Conservation (phyloP, 2,329 filamentous ascomycete species). For the Elsinoe australis region DNA sequence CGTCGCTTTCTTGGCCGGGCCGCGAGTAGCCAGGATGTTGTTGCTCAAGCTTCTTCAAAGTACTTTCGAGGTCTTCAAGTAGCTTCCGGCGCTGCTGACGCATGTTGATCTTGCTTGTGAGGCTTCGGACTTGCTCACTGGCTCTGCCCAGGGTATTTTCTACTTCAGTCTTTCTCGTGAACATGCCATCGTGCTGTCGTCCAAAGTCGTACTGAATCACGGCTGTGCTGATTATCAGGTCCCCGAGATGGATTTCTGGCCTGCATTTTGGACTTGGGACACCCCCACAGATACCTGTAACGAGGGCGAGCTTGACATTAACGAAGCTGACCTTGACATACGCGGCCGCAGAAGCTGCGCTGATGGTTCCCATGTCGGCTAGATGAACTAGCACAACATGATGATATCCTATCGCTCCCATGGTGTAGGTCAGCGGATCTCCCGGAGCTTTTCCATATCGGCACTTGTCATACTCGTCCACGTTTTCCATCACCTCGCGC, state of each 20-base stretch:
- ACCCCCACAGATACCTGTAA: slow-evolving; percentile 24
- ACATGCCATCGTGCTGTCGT: slow-evolving; percentile 23
- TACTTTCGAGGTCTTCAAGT: no score
- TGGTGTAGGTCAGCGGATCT: slow-evolving; percentile 23
- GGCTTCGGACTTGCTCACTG: not conserved
- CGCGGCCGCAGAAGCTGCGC: slow-evolving; percentile 19
- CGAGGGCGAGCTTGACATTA: slow-evolving; percentile 20
- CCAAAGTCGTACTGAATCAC: slow-evolving; percentile 30
- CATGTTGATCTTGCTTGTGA: not conserved
- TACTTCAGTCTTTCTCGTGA: slow-evolving; percentile 23
- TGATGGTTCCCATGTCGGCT: slow-evolving; percentile 20
- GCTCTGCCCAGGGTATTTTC: slow-evolving; percentile 23
- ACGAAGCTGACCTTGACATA: slow-evolving; percentile 20
- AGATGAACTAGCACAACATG: slow-evolving; percentile 21
- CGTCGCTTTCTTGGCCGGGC: no score
- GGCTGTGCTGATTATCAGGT: slow-evolving; percentile 28
- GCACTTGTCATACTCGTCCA: slow-evolving; percentile 16
- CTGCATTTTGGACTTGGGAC: slow-evolving; percentile 12
- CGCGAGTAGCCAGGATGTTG: no score
- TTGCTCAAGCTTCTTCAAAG: no score
- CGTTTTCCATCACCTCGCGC: slow-evolving; percentile 19
- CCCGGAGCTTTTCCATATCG: not conserved
- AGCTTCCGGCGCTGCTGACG: no score
- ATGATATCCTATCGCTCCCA: slow-evolving; percentile 21
- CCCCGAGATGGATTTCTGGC: slow-evolving; percentile 26